Evolutionary conservation across 2,329 filamentous ascomycete genomes (phyloP).

Genomic region (Aschersonia sp.): DNA sequence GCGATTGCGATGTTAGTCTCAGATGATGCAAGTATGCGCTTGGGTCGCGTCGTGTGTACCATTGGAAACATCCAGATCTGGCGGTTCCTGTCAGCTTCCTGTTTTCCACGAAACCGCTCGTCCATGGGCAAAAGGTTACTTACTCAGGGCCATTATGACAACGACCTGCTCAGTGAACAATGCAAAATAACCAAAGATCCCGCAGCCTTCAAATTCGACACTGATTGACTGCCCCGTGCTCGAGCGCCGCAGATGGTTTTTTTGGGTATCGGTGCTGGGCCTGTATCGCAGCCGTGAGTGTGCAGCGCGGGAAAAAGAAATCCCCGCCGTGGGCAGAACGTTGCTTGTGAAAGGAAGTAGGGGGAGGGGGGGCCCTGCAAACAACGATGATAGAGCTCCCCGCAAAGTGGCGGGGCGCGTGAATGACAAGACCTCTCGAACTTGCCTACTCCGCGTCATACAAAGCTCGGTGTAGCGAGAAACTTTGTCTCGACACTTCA

Average conservation of each 20-base stretch:
- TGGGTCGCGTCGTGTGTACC: conserved; percentile 28
- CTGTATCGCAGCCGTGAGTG: conserved; percentile 6
- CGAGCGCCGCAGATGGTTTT: conserved; percentile 17
- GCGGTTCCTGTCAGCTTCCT: conserved; percentile 11
- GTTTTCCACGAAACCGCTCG: not conserved
- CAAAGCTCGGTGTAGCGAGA: no score
- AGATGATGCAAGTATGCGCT: not conserved
- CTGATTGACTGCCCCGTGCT: conserved; percentile 12
- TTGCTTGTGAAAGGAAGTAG: not conserved
- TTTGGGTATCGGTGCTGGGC: conserved; percentile 6
- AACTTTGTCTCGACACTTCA: no score
- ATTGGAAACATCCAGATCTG: conserved; percentile 73
- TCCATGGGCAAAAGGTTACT: conserved; percentile 5
- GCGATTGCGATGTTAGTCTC: conserved; percentile 2
- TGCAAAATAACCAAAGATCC: no score
- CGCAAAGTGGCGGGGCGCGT: no score
- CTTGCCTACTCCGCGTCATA: no score
- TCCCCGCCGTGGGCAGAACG: conserved; percentile 2
- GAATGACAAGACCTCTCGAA: no score
- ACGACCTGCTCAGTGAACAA: conserved; percentile 11
- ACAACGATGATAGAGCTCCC: not conserved
- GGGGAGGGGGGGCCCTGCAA: no score
- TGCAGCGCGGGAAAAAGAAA: conserved; percentile 17
- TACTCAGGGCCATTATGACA: conserved; percentile 24
- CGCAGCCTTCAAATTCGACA: conserved; percentile 5